These are phyloP conservation scores for Peronospora destructor DNA, from an alignment of 352 stramenopile genomes.

Conservation along the genomic window DNA sequence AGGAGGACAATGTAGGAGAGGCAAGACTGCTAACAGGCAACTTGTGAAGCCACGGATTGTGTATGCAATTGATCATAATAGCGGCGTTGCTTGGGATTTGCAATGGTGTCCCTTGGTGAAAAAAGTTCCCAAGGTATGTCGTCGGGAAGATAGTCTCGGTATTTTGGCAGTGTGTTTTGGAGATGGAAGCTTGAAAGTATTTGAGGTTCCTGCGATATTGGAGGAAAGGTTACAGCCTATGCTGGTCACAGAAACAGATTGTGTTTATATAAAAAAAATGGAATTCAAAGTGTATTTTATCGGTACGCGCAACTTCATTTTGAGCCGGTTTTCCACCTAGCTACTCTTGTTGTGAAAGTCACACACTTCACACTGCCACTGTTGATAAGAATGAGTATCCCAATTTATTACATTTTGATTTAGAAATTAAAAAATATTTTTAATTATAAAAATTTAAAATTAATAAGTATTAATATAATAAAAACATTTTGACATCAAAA, in stretches of 20 bases:
- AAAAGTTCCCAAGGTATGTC: conserved; percentile 28
- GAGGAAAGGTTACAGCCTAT: conserved; percentile 30
- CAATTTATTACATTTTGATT: too few species aligned
- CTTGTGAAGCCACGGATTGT: conserved; percentile 44
- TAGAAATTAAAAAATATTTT: too few species aligned
- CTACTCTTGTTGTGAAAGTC: too few species aligned
- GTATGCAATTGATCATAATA: conserved; percentile 68
- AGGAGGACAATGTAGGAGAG: not conserved
- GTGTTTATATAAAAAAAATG: too few species aligned
- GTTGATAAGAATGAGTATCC: too few species aligned
- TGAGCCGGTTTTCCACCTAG: too few species aligned
- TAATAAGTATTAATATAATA: too few species aligned
- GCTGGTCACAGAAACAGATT: conserved; percentile 7
- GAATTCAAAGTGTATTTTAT: too few species aligned
- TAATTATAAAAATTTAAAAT: too few species aligned
- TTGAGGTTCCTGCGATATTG: conserved; percentile 46
- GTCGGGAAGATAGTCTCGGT: conserved; percentile 34
- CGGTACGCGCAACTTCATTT: too few species aligned
- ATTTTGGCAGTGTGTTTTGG: conserved; percentile 69
- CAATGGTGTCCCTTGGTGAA: conserved; percentile 61
- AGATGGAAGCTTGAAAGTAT: conserved; percentile 66
- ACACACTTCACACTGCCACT: too few species aligned
- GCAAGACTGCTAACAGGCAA: not conserved
- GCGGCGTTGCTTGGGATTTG: conserved; percentile 73
- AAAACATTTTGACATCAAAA: too few species aligned